phyloP scores from a whole-genome alignment of 2,329 filamentous ascomycete species.

The Fusarium burgessii region DNA sequence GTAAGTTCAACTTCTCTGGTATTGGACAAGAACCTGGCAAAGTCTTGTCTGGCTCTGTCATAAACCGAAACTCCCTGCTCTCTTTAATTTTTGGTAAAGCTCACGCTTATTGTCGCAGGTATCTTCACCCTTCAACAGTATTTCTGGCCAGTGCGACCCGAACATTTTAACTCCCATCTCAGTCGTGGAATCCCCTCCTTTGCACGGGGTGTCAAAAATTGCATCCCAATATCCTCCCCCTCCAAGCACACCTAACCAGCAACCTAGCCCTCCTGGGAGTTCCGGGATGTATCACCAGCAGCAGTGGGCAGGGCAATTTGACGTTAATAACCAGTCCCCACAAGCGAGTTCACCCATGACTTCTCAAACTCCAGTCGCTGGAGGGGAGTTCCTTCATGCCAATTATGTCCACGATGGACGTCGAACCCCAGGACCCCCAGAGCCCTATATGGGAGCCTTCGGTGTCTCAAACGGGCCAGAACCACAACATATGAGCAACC shows the following conservation, averaged over 20 bases:
- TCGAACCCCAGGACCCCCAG: slow-evolving; percentile 53
- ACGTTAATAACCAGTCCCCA: slow-evolving; percentile 56
- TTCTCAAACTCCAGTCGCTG: slow-evolving; percentile 51
- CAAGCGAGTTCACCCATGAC: slow-evolving; percentile 61
- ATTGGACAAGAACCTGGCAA: background rate
- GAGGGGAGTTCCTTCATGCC: slow-evolving; percentile 52
- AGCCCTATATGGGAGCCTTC: slow-evolving; percentile 54
- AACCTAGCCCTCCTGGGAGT: slow-evolving; percentile 61
- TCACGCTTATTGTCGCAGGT: slow-evolving; percentile 35
- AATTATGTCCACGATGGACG: slow-evolving; percentile 56
- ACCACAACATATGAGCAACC: slow-evolving; percentile 40
- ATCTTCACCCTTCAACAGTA: slow-evolving; percentile 47
- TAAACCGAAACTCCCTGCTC: background rate
- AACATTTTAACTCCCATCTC: slow-evolving; percentile 66
- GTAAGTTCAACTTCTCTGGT: slow-evolving; percentile 44
- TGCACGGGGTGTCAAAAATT: slow-evolving; percentile 59
- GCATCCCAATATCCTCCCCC: slow-evolving; percentile 56
- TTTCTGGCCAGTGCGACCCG: slow-evolving; percentile 56
- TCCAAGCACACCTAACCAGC: slow-evolving; percentile 55
- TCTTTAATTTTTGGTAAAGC: slow-evolving; percentile 3
- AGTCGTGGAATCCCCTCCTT: slow-evolving; percentile 60
- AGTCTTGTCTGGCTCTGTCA: background rate
- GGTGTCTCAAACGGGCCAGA: slow-evolving; percentile 51
- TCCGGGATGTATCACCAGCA: slow-evolving; percentile 60
- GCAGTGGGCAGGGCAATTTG: slow-evolving; percentile 56